Conservation (phyloP, 2,329 filamentous ascomycete species). For the Harringtonia lauricola region DNA sequence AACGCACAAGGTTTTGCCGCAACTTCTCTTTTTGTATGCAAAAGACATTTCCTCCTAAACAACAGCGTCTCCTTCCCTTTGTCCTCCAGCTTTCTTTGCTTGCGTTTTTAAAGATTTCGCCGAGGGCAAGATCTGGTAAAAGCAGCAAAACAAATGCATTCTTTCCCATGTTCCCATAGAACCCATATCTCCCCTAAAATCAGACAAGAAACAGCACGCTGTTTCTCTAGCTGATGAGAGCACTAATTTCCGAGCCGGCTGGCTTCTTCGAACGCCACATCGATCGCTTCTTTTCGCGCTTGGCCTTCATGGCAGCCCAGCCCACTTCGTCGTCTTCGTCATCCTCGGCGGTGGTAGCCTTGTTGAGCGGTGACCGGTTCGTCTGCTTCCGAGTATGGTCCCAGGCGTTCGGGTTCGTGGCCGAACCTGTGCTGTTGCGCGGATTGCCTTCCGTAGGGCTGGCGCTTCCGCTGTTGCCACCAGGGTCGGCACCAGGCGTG, state of each 20-base stretch:
- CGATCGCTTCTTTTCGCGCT: conserved; percentile 57
- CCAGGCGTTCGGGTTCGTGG: conserved; percentile 9
- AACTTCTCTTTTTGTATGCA: too few relatives aligned
- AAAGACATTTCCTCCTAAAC: too few relatives aligned
- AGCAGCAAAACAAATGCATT: too few relatives aligned
- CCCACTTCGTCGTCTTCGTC: conserved; percentile 56
- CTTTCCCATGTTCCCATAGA: background rate
- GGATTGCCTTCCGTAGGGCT: conserved; percentile 1
- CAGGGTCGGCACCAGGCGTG: background rate
- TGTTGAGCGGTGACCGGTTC: conserved; percentile 26
- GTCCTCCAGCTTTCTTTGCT: too few relatives aligned
- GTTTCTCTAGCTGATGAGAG: conserved; percentile 4
- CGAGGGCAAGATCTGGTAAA: too few relatives aligned
- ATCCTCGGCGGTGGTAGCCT: conserved; percentile 28
- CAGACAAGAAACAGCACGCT: background rate
- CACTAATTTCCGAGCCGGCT: background rate
- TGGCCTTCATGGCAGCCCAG: conserved; percentile 60
- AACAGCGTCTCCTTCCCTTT: too few relatives aligned
- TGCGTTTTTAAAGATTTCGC: too few relatives aligned
- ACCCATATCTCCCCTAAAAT: background rate
- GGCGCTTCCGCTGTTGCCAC: background rate
- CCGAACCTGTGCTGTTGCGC: background rate
- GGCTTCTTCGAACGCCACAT: conserved; percentile 52
- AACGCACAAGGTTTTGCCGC: background rate
- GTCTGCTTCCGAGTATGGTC: conserved; percentile 19